phyloP scores from a whole-genome alignment of 73 alveolate genomes.

The Uronychia setigera region DNA sequence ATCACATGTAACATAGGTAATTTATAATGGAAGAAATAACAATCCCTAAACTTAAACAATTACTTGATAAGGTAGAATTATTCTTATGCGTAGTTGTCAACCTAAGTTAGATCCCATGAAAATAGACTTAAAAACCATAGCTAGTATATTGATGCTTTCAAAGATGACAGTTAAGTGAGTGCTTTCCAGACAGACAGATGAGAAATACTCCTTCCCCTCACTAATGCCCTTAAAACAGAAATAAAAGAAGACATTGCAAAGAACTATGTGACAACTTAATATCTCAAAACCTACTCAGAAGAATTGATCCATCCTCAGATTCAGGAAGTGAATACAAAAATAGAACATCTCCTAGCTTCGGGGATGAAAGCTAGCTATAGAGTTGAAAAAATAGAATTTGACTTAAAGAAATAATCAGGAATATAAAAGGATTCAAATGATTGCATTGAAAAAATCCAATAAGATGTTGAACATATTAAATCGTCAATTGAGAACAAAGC shows the following conservation, averaged over 20 bases:
- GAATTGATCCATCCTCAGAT: not conserved
- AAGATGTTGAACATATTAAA: not conserved
- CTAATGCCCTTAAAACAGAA: not conserved
- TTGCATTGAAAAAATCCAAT: not conserved
- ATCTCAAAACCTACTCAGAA: not conserved
- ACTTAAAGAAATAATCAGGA: not conserved
- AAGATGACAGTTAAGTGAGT: not conserved
- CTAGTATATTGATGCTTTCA: not conserved
- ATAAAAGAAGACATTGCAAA: not conserved
- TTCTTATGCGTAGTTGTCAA: no score
- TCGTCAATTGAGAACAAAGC: not conserved
- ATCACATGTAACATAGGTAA: no score
- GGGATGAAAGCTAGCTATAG: not conserved
- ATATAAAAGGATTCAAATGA: not conserved
- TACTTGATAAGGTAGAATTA: no score
- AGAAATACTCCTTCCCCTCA: not conserved
- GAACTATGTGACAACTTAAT: not conserved
- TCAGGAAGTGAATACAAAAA: not conserved
- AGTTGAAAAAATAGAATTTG: not conserved
- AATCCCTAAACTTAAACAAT: no score
- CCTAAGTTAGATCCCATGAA: no score
- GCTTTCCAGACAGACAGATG: slow-evolving; percentile 1
- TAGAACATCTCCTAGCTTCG: not conserved
- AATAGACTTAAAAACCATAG: no score
- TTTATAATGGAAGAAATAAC: no score